Conservation (phyloP, 2,329 filamentous ascomycete species). For the Byssoonygena ceratinophila region DNA sequence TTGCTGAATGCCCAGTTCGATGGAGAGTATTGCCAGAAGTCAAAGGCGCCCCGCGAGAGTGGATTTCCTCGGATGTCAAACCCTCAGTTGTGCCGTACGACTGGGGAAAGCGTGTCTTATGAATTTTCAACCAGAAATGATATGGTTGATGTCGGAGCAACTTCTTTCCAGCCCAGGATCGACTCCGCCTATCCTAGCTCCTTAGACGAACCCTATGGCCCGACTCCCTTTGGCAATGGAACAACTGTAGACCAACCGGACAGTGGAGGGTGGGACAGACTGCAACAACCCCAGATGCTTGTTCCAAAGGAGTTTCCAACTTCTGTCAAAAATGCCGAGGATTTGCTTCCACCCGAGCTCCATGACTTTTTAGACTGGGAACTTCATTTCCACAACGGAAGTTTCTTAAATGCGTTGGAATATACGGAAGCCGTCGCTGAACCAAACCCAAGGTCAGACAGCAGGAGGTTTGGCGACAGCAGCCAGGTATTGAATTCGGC, state of each 20-base stretch:
- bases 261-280: not conserved
- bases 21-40: not conserved
- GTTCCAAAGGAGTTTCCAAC: not conserved
- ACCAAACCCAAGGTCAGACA: not conserved
- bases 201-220: not conserved
- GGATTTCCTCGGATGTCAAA: not conserved
- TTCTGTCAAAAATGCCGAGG: not conserved
- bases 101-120: not conserved
- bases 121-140: not conserved
- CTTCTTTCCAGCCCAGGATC: not conserved
- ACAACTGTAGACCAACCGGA: not conserved
- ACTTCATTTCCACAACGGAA: not conserved
- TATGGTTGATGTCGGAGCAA: not conserved
- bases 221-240: not conserved
- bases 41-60: not conserved
- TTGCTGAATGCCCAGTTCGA: not conserved
- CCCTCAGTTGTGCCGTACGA: not conserved
- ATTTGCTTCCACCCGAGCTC: not conserved
- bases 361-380: not conserved
- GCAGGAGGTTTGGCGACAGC: not conserved
- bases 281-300: not conserved
- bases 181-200: not conserved
- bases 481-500: not conserved
- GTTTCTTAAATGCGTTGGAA: not conserved
- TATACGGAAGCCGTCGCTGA: not conserved